Conservation (phyloP, 805 yeast species). For the Candida fluviatilis region DNA sequence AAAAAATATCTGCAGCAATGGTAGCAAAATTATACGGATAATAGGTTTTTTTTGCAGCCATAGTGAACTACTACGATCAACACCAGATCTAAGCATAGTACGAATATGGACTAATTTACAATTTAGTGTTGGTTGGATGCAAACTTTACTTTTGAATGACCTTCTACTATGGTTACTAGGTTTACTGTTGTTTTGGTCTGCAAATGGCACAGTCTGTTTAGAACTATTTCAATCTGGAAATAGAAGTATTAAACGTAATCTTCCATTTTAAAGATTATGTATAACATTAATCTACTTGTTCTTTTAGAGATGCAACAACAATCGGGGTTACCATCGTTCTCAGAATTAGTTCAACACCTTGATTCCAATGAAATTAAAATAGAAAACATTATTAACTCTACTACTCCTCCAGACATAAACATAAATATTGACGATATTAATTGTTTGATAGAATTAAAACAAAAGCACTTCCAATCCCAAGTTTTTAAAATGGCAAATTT, state of each 20-base stretch:
- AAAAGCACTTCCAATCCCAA: background rate
- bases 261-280: too few species aligned
- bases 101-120: too few species aligned
- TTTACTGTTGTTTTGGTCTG: too few species aligned
- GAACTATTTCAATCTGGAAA: too few species aligned
- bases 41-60: slow-evolving; percentile 1
- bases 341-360: background rate
- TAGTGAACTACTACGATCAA: too few species aligned
- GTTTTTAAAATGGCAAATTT: background rate
- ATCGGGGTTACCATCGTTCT: background rate
- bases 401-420: background rate
- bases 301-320: background rate
- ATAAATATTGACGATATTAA: background rate
- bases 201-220: too few species aligned
- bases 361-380: background rate
- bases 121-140: too few species aligned
- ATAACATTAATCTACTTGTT: background rate
- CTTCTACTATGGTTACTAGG: too few species aligned
- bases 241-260: too few species aligned
- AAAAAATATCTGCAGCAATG: background rate
- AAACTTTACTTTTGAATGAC: too few species aligned
- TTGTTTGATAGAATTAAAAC: background rate
- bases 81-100: too few species aligned
- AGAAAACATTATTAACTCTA: background rate
- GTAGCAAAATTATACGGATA: too few species aligned